A percentile compares a stretch with the other conserved stretches of the same genome.
phyloP scores from a whole-genome alignment of 169 alveolate genomes.

The Eimeria maxima region DNA sequence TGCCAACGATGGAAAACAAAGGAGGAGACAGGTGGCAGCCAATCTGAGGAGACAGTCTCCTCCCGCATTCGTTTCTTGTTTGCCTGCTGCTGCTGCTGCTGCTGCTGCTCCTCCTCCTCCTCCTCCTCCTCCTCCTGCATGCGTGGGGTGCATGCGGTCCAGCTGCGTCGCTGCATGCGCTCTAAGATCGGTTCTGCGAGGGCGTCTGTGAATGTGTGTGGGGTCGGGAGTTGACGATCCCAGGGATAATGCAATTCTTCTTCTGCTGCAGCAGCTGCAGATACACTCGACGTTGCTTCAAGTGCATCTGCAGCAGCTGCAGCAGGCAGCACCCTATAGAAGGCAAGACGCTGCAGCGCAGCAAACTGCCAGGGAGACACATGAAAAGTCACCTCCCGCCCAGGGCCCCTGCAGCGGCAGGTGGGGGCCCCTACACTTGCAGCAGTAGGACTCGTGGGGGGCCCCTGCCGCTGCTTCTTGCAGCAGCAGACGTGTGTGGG shows the following conservation, averaged over 20 bases:
- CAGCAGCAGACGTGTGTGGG: neutral
- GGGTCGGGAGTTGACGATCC: conserved; percentile 11
- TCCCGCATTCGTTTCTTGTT: too few relatives aligned
- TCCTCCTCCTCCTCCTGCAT: neutral
- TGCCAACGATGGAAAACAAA: too few relatives aligned
- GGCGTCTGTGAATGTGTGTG: neutral
- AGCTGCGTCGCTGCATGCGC: neutral
- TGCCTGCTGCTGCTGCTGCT: neutral
- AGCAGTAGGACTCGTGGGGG: neutral
- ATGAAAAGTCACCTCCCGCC: conserved; percentile 19
- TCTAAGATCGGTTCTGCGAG: conserved; percentile 8
- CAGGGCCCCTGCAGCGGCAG: neutral
- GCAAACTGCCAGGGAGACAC: conserved; percentile 36
- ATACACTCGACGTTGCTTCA: neutral
- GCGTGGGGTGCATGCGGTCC: too few relatives aligned
- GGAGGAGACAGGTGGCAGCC: too few relatives aligned
- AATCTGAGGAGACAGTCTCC: too few relatives aligned
- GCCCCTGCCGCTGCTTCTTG: neutral
- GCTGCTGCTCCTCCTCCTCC: neutral
- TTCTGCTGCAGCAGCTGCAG: neutral
- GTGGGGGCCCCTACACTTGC: neutral
- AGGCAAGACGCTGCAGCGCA: conserved; percentile 20
- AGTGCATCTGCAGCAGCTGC: neutral
- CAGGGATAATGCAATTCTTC: neutral
- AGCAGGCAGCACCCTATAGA: neutral